Evolutionary conservation across 2,329 filamentous ascomycete genomes (phyloP).

Genomic region (Ophiostoma tasmaniense): DNA sequence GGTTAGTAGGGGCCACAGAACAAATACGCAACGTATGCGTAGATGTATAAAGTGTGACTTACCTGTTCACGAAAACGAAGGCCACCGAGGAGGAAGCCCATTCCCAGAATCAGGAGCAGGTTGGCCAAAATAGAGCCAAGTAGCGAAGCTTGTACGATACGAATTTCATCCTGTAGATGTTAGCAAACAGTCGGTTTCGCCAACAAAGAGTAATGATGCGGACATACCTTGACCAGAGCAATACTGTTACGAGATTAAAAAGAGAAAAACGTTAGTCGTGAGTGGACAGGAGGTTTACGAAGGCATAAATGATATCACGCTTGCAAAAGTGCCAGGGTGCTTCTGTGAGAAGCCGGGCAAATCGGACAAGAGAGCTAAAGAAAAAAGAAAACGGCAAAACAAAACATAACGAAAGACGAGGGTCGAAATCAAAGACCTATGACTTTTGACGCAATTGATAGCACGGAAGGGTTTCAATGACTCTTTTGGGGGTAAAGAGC

Average conservation of each 20-base stretch:
- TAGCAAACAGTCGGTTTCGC: not conserved
- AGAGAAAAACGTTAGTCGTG: slow-evolving; percentile 28
- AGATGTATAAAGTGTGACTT: slow-evolving; percentile 20
- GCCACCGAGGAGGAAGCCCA: slow-evolving; percentile 82
- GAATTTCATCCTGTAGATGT: slow-evolving; percentile 59
- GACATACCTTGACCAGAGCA: slow-evolving; percentile 58
- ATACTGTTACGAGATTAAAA: slow-evolving; percentile 43
- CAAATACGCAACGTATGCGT: not conserved
- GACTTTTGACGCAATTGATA: slow-evolving; percentile 39
- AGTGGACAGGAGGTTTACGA: slow-evolving; percentile 9
- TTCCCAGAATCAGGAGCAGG: slow-evolving; percentile 78
- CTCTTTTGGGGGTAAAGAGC: slow-evolving; percentile 29
- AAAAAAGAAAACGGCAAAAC: not conserved
- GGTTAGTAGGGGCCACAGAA: not conserved
- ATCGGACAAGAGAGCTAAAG: not conserved
- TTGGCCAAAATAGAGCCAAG: slow-evolving; percentile 87
- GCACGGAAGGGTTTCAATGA: slow-evolving; percentile 45
- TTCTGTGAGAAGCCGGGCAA: slow-evolving; percentile 13
- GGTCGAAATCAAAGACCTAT: slow-evolving; percentile 19
- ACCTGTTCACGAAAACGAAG: slow-evolving; percentile 80
- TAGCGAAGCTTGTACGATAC: slow-evolving; percentile 84
- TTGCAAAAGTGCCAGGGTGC: slow-evolving; percentile 13
- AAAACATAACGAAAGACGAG: slow-evolving; percentile 12
- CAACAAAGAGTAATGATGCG: not conserved
- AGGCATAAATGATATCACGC: slow-evolving; percentile 14